Conservation (phyloP, 345 rosid genomes). For the Passiflora organensis region DNA sequence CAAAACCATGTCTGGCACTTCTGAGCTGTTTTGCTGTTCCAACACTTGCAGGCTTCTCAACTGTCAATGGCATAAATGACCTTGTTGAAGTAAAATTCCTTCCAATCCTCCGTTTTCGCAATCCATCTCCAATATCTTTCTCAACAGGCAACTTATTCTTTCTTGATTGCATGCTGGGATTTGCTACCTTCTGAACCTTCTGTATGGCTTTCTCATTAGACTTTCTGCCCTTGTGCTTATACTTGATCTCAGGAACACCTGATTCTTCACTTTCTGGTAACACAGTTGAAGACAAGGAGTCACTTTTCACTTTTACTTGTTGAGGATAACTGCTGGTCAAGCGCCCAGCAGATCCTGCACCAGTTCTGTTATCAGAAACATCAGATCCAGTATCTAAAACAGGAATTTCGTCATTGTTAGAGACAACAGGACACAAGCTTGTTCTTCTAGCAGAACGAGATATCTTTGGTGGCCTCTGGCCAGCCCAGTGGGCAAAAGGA, state of each 20-base stretch:
- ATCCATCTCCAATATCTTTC: constrained; percentile 72
- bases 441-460: constrained; percentile 86
- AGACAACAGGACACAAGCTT: constrained; percentile 61
- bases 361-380: constrained; percentile 58
- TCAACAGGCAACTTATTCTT: constrained; percentile 63
- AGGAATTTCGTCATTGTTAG: constrained; percentile 61
- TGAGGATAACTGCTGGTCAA: constrained; percentile 67
- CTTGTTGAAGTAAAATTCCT: constrained; percentile 61
- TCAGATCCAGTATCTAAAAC: constrained; percentile 60
- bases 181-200: constrained; percentile 58
- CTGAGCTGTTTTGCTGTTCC: constrained; percentile 87
- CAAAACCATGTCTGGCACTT: constrained; percentile 62
- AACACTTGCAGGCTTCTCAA: constrained; percentile 60
- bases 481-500: constrained; percentile 77
- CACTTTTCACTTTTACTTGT: constrained; percentile 65
- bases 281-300: constrained; percentile 57
- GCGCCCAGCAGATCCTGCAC: constrained; percentile 58
- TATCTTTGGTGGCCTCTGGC: constrained; percentile 83
- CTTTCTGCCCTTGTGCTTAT: constrained; percentile 60
- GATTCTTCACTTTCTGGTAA: constrained; percentile 95
- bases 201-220: constrained; percentile 68
- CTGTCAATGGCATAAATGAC: constrained; percentile 48
- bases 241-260: constrained; percentile 68
- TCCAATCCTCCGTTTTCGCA: constrained; percentile 79
- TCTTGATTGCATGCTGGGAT: constrained; percentile 51